Percentiles rank a stretch among this genome's conserved stretches.
These are phyloP conservation scores for Prunus salicina DNA, from an alignment of 306 rosid genomes.

Conservation along the genomic window DNA sequence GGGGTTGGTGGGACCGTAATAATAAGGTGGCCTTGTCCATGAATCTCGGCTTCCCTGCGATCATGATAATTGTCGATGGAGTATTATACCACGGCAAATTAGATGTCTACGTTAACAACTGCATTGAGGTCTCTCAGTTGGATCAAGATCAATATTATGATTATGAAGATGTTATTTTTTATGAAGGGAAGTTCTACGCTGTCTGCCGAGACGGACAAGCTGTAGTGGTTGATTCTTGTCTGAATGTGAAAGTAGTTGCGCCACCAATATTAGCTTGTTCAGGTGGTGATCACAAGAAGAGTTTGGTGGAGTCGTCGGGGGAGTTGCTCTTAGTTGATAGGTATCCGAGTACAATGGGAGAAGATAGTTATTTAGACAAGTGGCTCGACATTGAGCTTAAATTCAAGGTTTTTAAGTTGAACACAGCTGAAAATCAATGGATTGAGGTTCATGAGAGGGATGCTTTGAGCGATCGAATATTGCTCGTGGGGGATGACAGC, in stretches of 20 bases:
- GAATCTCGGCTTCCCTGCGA: neutral
- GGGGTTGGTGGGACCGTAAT: no score
- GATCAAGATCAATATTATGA: neutral
- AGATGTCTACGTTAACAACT: neutral
- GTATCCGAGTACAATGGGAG: neutral
- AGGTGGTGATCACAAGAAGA: no score
- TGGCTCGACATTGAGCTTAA: neutral
- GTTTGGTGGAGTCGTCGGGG: no score
- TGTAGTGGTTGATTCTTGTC: neutral
- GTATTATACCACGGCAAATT: neutral
- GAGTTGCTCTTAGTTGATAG: neutral
- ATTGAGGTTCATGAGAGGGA: neutral
- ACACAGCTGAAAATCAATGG: neutral
- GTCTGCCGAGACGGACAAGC: neutral
- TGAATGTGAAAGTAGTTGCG: neutral
- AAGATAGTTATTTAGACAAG: neutral
- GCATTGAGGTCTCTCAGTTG: neutral
- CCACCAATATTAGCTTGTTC: neutral
- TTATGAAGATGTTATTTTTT: neutral
- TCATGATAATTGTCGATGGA: neutral
- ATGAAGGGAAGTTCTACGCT: neutral
- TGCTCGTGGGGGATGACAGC: neutral
- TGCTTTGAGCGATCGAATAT: neutral
- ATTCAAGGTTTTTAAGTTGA: slow-evolving; percentile 5
- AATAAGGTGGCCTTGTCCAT: neutral